Conservation (phyloP, 108 stramenopile species). For the Nitzschia sp. region DNA sequence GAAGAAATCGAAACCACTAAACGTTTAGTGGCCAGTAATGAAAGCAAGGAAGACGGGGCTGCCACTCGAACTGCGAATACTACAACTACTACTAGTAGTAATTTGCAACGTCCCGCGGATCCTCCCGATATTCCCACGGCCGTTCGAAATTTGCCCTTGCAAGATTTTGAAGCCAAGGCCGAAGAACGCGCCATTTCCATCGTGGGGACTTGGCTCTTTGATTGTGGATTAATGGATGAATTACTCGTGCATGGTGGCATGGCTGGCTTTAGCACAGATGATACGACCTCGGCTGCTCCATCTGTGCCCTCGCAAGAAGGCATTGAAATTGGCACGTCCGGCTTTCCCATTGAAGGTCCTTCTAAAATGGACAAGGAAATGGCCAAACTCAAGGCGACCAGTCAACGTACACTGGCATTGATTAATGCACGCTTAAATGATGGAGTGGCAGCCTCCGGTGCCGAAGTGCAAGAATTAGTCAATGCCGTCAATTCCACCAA, state of each 20-base stretch:
- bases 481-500: conserved; percentile 83
- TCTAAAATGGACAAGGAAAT: conserved; percentile 90
- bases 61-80: conserved; percentile 19
- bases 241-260: conserved; percentile 73
- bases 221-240: conserved; percentile 88
- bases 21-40: not conserved
- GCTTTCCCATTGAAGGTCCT: conserved; percentile 71
- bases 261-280: conserved; percentile 9
- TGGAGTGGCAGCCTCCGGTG: conserved; percentile 84
- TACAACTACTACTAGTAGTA: not conserved
- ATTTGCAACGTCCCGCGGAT: conserved; percentile 75
- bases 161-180: conserved; percentile 84
- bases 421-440: conserved; percentile 87
- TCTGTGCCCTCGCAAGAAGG: conserved; percentile 51
- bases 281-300: conserved; percentile 15
- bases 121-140: conserved; percentile 79
- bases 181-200: conserved; percentile 82
- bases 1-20: conserved; percentile 30
- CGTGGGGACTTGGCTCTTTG: conserved; percentile 85
- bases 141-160: conserved; percentile 62
- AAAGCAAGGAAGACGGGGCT: not conserved
- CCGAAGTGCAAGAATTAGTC: conserved; percentile 88
- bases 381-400: conserved; percentile 64
- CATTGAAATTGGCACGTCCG: conserved; percentile 67
- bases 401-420: conserved; percentile 69